Conservation (phyloP, 495 filamentous ascomycete species). For the Rhypophila decipiens region DNA sequence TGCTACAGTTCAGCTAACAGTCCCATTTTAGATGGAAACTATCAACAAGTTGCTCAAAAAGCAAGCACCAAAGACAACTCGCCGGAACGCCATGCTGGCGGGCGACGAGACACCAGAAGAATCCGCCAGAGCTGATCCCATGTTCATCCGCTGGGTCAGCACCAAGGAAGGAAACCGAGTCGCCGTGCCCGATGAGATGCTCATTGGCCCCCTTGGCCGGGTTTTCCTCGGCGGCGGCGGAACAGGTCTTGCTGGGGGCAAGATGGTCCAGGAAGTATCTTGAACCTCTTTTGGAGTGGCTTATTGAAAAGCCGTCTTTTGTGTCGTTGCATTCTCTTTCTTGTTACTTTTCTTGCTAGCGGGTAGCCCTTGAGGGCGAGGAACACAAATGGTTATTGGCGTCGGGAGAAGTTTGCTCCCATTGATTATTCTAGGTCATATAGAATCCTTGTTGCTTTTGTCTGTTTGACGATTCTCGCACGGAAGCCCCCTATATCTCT, state of each 20-base stretch:
- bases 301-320: too few species aligned
- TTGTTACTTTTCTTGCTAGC: too few species aligned
- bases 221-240: constrained; percentile 45
- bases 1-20: neutral
- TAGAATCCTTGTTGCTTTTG: too few species aligned
- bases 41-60: constrained; percentile 96
- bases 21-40: constrained; percentile 74
- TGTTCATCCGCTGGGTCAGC: constrained; percentile 75
- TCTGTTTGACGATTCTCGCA: too few species aligned
- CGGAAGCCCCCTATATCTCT: too few species aligned
- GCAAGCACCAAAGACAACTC: constrained; percentile 78
- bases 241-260: constrained; percentile 20
- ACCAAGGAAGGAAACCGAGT: constrained; percentile 60
- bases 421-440: too few species aligned
- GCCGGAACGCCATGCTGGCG: constrained; percentile 35
- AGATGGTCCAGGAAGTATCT: constrained; percentile 41
- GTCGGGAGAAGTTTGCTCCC: too few species aligned
- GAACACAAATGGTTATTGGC: too few species aligned
- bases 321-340: too few species aligned
- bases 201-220: constrained; percentile 60
- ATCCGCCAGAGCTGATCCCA: constrained; percentile 52
- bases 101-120: constrained; percentile 50
- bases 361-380: too few species aligned
- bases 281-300: too few species aligned
- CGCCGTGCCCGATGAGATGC: constrained; percentile 76